Percentiles rank a stretch among this genome's conserved stretches.
Evolutionary conservation across 805 yeast species (phyloP).

Genomic region (Cyberlindnera lachancei): DNA sequence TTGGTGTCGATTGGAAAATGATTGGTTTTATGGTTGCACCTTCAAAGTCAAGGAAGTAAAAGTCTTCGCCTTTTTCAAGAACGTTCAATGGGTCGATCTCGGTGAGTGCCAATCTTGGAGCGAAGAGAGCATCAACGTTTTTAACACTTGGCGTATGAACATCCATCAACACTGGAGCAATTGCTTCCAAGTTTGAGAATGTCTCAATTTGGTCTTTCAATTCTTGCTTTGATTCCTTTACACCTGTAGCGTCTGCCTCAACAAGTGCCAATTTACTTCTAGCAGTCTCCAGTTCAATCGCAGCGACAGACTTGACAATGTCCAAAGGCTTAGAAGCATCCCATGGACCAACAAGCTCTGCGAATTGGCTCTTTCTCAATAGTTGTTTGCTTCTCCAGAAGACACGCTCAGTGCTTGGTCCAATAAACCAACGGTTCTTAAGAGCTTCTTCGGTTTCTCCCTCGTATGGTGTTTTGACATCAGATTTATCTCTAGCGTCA

Average conservation of each 20-base stretch:
- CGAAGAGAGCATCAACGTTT: slow-evolving; percentile 51
- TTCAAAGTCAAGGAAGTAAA: slow-evolving; percentile 75
- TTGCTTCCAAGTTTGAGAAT: slow-evolving; percentile 48
- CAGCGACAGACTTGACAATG: slow-evolving; percentile 56
- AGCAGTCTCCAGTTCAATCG: slow-evolving; percentile 54
- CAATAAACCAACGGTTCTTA: slow-evolving; percentile 75
- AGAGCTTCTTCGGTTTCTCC: slow-evolving; percentile 49
- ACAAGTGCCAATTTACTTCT: slow-evolving; percentile 49
- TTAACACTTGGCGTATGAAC: slow-evolving; percentile 47
- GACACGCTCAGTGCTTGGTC: slow-evolving; percentile 78
- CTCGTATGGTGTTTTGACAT: slow-evolving; percentile 37
- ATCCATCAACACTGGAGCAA: slow-evolving; percentile 53
- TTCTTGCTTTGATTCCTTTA: slow-evolving; percentile 35
- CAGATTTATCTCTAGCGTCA: slow-evolving; percentile 42
- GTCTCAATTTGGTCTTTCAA: slow-evolving; percentile 48
- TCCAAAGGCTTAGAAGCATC: slow-evolving; percentile 47
- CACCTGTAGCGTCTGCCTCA: slow-evolving; percentile 38
- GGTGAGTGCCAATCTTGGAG: slow-evolving; percentile 70
- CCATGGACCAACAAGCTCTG: slow-evolving; percentile 74
- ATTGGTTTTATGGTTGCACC: slow-evolving; percentile 76
- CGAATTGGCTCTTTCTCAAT: slow-evolving; percentile 42
- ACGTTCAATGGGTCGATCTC: slow-evolving; percentile 92
- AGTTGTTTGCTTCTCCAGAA: slow-evolving; percentile 63
- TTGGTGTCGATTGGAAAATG: slow-evolving; percentile 69
- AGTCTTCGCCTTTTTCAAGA: slow-evolving; percentile 36